Evolutionary conservation across 2,329 filamentous ascomycete genomes (phyloP).

Genomic region (Trichoderma cornu-damae): DNA sequence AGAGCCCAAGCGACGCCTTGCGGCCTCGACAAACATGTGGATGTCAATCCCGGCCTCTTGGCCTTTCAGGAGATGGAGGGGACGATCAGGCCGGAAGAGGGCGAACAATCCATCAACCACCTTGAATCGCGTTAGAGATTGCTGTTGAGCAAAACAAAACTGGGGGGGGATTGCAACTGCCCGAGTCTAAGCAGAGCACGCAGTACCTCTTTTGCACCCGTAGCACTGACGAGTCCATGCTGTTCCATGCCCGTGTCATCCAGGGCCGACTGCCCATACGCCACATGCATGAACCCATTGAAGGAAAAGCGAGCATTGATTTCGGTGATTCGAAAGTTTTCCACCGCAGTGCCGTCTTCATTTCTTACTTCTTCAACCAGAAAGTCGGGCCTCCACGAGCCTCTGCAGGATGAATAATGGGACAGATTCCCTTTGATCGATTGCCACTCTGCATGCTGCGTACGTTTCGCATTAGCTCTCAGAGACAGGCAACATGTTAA

Average conservation of each 20-base stretch:
- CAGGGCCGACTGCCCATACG: conserved; percentile 30
- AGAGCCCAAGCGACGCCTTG: conserved; percentile 27
- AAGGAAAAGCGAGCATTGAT: conserved; percentile 41
- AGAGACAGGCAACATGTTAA: too few relatives aligned
- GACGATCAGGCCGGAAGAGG: conserved; percentile 29
- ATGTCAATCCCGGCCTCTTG: conserved; percentile 37
- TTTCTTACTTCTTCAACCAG: conserved; percentile 30
- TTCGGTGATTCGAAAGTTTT: conserved; percentile 35
- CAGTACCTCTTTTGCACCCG: conserved; percentile 25
- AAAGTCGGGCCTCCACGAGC: conserved; percentile 39
- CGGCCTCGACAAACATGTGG: conserved; percentile 34
- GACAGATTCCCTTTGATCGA: conserved; percentile 25
- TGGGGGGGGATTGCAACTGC: too few relatives aligned
- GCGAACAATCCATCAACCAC: conserved; percentile 30
- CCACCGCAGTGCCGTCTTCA: conserved; percentile 1
- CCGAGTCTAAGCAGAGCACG: background rate
- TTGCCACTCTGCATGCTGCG: conserved; percentile 31
- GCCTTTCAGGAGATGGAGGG: conserved; percentile 37
- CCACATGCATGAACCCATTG: conserved; percentile 33
- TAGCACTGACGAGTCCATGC: conserved; percentile 24
- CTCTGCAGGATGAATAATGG: conserved; percentile 24
- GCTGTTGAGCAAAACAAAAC: background rate
- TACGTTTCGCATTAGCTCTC: background rate
- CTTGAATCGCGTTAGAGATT: conserved; percentile 20
- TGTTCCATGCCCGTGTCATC: conserved; percentile 19